Evolutionary conservation across 352 stramenopile species (phyloP), one percentile per base, ranked within the genome.

Genomic region (Vaucheria bursata): DNA sequence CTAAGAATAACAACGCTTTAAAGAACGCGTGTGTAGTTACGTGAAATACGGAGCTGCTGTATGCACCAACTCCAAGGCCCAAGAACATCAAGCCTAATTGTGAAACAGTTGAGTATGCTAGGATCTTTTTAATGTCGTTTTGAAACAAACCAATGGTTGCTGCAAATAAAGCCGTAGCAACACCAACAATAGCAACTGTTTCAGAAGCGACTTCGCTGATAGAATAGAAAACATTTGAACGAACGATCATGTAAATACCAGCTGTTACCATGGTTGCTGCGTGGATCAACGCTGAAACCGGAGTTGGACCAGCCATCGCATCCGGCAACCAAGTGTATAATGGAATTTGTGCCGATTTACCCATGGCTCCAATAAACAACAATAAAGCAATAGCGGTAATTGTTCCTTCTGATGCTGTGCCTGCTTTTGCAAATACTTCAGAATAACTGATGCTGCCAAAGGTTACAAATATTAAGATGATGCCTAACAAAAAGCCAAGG

Each of bases 11-110:
- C 2, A 87, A 33, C 69, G 84, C 84, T 85, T 88, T 87, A 77
- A 87, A 87, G 87, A 87, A 88, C 66, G 84, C 84, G 74, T 88
- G 84, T 68, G 82, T 87, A 45, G 77, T 45, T 39, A 87, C 45
- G 85, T 88, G 84, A 79, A 87, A 87, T 33, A 88, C 38, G 59
- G 75, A 82, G 29, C 82, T 80, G 67, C 67, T 37, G 52, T 87
- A 87, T 79, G 35, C n/a, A 75, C 39, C 78, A 64, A 86, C 32
- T 49, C 82, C 82, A 40, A 65, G 82, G 78, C 67, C 77, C 83
- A 85, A 85, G 29, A 85, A 7, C 64, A 85, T 85, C 70, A 85
- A 85, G 1, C 79, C 79, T n/a, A 85, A 77, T 38, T 85, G 80
- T 80, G 67, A 82, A 83, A 79, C 82, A 74, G 71, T 85, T 70